Base-by-base conservation (phyloP, 2,329 filamentous ascomycete genomes). In the Aspergillus ibericus region DNA sequence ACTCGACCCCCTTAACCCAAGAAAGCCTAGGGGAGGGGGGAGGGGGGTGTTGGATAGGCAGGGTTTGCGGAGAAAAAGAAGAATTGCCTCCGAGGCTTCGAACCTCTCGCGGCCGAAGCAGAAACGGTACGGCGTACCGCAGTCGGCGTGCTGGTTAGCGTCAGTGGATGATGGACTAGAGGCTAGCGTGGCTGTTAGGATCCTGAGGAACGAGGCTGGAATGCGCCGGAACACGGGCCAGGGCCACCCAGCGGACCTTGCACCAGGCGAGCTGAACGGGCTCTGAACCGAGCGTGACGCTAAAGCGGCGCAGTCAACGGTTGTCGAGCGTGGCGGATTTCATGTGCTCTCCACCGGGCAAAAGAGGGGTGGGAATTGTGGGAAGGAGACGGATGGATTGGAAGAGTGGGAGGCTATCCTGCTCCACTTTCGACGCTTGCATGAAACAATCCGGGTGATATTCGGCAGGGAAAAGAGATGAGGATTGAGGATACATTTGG, bases 201-300 rank as follows among this genome's bases (percentile, higher is more conserved):
- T 50, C 29, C 44, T 36, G 57, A 53, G 44, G 46, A 55, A 60
- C 53, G 48, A 35, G 51, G 36, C 51, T 42, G 51, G 50, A 58
- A 57, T 57, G 56, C 55, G 32, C 46, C 46, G 29, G 54, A 60
- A 58, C 50, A 59, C 58, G 57, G 47, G 48, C 44, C 53, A 63
- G 60, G 63, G 56, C 59, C 63, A 67, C 49, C 57, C 49, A 55
- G 59, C 62, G 66, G 59, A 59, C 63, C 62, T 63, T 69, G 64
- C 64, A 59, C 57, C 38, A 34, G 48, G 42, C 44, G 36, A 59
- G 50, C 48, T 57, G 55, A 58, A 61, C 53, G 53, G 60, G 47
- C 54, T 38, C 42, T 61, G 60, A 57, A 59, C 59, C 63, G 61
- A 67, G 57, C 59, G 40, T 56, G 56, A 56, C 58, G 58, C 61